Conservation (phyloP, 352 stramenopile genomes). For the Phytopythium boreale region DNA sequence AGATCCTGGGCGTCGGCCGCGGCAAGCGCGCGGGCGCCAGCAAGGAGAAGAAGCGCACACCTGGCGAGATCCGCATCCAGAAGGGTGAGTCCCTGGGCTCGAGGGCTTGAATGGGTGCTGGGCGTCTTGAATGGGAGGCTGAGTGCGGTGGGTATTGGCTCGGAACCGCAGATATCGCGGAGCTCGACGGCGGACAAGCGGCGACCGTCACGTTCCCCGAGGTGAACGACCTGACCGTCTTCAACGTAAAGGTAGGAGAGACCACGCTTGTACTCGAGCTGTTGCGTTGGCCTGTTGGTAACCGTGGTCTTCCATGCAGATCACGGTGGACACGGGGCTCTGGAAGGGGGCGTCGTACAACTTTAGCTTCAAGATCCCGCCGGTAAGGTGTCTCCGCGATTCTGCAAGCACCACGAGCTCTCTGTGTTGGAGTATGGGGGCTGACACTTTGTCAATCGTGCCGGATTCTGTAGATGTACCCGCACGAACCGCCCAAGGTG, state of each 20-base stretch:
- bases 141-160: neutral
- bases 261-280: neutral
- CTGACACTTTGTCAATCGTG: neutral
- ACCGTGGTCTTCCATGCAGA: constrained; percentile 21
- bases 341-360: constrained; percentile 97
- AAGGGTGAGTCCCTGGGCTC: constrained; percentile 81
- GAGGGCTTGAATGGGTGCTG: neutral
- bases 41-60: constrained; percentile 93
- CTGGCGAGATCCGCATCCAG: constrained; percentile 97
- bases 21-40: constrained; percentile 58
- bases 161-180: constrained; percentile 89
- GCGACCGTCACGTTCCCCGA: constrained; percentile 96
- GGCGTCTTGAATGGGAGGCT: neutral
- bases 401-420: too few species aligned
- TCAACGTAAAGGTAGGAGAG: constrained; percentile 84
- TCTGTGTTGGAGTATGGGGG: neutral
- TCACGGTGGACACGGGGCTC: constrained; percentile 94
- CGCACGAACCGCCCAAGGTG: constrained; percentile 97
- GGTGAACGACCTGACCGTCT: constrained; percentile 95
- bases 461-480: constrained; percentile 71
- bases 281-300: neutral
- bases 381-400: constrained; percentile 44
- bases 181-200: constrained; percentile 96
- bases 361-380: constrained; percentile 97
- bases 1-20: constrained; percentile 81